These are phyloP conservation scores for Chlorella sp. DNA, from an alignment of 139 green algal genomes.

Conservation along the genomic window DNA sequence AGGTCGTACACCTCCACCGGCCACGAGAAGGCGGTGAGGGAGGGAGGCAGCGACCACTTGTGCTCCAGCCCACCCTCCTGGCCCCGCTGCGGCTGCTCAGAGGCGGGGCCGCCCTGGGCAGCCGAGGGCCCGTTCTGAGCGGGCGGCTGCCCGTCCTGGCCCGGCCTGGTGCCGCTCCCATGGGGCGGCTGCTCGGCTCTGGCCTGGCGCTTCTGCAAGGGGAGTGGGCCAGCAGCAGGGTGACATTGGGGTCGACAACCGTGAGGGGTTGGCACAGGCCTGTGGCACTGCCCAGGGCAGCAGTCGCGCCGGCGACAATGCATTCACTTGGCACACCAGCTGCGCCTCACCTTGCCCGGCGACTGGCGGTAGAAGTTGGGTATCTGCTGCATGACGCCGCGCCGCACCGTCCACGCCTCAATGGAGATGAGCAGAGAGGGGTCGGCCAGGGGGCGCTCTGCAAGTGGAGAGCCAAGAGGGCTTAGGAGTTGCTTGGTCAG, in stretches of 20 bases:
- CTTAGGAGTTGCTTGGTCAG: too few species aligned
- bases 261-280: too few species aligned
- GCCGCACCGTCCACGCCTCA: slow-evolving; percentile 16
- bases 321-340: too few species aligned
- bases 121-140: too few species aligned
- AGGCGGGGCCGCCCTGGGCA: neutral
- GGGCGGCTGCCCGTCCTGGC: too few species aligned
- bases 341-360: too few species aligned
- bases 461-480: neutral
- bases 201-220: slow-evolving; percentile 13
- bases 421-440: slow-evolving; percentile 26
- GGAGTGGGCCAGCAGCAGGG: too few species aligned
- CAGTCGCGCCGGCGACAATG: too few species aligned
- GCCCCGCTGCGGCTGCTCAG: slow-evolving; percentile 18
- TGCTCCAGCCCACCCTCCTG: too few species aligned
- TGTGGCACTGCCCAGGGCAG: neutral
- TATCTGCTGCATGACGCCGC: slow-evolving; percentile 24
- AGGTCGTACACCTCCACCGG: slow-evolving; percentile 42
- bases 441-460: slow-evolving; percentile 7
- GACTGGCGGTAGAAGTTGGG: slow-evolving; percentile 37
- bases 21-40: slow-evolving; percentile 40
- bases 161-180: too few species aligned
- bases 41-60: slow-evolving; percentile 25
- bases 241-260: too few species aligned
- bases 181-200: too few species aligned